A percentile compares a stretch with the other conserved stretches of the same genome.
Evolutionary conservation across 306 rosid species (phyloP).

Genomic region (Malus asiatica): DNA sequence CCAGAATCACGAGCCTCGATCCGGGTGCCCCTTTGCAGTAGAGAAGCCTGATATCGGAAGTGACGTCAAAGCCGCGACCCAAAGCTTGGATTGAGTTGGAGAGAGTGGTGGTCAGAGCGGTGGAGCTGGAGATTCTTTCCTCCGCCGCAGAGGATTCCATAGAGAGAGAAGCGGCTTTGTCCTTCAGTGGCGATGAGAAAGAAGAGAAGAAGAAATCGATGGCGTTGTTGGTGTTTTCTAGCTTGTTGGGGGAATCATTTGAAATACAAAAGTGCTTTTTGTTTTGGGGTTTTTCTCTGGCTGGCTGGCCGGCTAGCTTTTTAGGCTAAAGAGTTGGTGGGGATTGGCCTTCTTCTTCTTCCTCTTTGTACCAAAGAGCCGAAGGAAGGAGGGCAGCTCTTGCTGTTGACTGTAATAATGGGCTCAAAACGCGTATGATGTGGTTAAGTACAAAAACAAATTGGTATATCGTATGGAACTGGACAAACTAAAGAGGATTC

Average conservation of each 20-base stretch:
- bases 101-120: conserved; percentile 60
- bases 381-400: conserved; percentile 13
- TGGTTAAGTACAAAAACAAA: background rate
- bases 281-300: background rate
- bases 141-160: conserved; percentile 25
- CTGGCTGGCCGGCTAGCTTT: background rate
- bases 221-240: background rate
- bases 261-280: background rate
- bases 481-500: conserved; percentile 3
- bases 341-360: conserved; percentile 1
- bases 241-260: conserved; percentile 19
- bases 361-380: conserved; percentile 21
- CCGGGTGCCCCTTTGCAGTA: conserved; percentile 94
- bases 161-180: conserved; percentile 1
- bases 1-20: conserved; percentile 65
- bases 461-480: background rate
- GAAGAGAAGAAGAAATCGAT: background rate
- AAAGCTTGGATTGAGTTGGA: conserved; percentile 77
- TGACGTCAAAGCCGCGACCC: conserved; percentile 94
- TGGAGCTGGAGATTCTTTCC: conserved; percentile 30
- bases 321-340: conserved; percentile 27
- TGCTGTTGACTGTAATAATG: conserved; percentile 39
- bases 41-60: conserved; percentile 89
- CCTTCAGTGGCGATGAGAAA: conserved; percentile 11
- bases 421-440: conserved; percentile 46